Percentiles rank a stretch among this genome's conserved stretches.
These are phyloP conservation scores for Aspergillus wentii DNA, from an alignment of 495 filamentous ascomycete genomes.

Conservation along the genomic window DNA sequence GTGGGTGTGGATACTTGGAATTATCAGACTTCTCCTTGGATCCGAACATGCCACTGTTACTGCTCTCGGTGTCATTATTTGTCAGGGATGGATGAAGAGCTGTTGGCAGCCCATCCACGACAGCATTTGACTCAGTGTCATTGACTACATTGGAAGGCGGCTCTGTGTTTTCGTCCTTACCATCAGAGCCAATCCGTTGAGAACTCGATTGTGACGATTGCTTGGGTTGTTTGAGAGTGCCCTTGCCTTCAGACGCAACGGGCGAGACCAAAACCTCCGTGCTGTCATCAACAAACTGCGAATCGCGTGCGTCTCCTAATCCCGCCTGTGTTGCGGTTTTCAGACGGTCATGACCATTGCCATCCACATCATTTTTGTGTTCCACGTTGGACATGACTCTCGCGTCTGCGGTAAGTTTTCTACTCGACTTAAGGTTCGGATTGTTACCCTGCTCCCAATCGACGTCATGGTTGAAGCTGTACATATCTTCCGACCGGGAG, in stretches of 20 bases:
- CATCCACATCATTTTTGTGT: constrained; percentile 72
- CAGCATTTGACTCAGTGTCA: constrained; percentile 13
- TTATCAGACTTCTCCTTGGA: constrained; percentile 38
- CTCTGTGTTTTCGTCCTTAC: constrained; percentile 34
- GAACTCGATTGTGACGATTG: constrained; percentile 18
- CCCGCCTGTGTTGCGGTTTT: constrained; percentile 52
- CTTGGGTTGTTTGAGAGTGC: constrained; percentile 46
- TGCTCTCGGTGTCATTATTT: constrained; percentile 75
- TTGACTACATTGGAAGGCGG: constrained; percentile 45
- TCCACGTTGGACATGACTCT: constrained; percentile 58
- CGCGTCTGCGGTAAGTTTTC: constrained; percentile 57
- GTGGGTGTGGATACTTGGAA: constrained; percentile 46
- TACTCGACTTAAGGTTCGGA: constrained; percentile 54
- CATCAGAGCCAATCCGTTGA: constrained; percentile 12
- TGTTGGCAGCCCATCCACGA: constrained; percentile 23
- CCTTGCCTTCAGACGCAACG: constrained; percentile 56
- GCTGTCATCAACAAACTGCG: constrained; percentile 51
- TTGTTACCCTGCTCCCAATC: constrained; percentile 64
- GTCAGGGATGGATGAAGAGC: constrained; percentile 64
- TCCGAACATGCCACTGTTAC: constrained; percentile 48
- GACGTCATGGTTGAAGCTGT: constrained; percentile 83
- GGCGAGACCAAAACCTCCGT: constrained; percentile 62
- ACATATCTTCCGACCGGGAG: constrained; percentile 53
- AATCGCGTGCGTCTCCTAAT: constrained; percentile 58
- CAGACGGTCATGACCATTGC: constrained; percentile 68